Percentiles rank a stretch among this genome's conserved stretches.
These are phyloP conservation scores for Ormosia semicastrata DNA, from an alignment of 306 rosid genomes.

Conservation along the genomic window DNA sequence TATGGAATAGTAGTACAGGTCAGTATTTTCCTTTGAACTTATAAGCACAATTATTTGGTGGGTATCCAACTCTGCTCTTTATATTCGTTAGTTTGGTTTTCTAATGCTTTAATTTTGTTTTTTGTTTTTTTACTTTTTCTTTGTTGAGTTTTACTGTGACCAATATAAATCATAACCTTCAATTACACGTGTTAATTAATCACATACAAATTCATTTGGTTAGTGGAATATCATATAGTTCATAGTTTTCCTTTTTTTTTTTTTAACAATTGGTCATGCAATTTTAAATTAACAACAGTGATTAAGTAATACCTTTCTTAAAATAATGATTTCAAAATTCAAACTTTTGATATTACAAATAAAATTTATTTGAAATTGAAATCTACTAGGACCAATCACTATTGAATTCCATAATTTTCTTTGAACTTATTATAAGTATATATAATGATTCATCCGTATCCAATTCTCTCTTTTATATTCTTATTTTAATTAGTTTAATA, in stretches of 20 bases:
- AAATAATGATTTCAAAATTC: too few species aligned
- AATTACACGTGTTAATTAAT: background rate
- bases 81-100: background rate
- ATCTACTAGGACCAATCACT: too few species aligned
- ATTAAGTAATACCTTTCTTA: too few species aligned
- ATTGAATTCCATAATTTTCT: too few species aligned
- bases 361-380: too few species aligned
- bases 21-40: slow-evolving; percentile 12
- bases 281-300: too few species aligned
- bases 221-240: background rate
- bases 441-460: too few species aligned
- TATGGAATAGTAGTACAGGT: background rate
- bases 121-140: background rate
- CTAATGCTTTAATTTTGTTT: background rate
- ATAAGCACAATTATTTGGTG: background rate
- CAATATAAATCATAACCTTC: background rate
- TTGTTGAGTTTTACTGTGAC: background rate
- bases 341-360: background rate
- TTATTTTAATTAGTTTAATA: too few species aligned
- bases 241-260: too few species aligned
- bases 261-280: background rate
- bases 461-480: too few species aligned
- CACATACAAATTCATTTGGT: background rate
- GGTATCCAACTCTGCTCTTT: slow-evolving; percentile 27
- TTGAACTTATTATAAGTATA: too few species aligned